Evolutionary conservation across 495 filamentous ascomycete species (phyloP), one percentile per base, ranked within the genome.

Genomic region (Jackrogersella multiformis): DNA sequence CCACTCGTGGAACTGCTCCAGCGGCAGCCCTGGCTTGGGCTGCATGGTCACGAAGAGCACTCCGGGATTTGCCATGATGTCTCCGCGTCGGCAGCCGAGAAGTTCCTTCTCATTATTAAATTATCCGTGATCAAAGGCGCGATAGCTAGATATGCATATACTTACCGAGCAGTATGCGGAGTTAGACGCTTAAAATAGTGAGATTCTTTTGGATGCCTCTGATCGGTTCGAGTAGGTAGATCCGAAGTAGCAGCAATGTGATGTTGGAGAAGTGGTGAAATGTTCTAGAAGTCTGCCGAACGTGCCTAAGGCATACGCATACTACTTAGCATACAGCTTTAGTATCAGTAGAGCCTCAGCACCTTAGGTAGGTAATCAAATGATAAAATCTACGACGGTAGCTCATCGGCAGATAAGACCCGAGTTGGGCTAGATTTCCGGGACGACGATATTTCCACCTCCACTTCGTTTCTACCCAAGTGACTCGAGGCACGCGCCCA

Each of bases 21-120:
- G 71, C n/a, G 87, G 82, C 53, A 92, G 82, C 26, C 82, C 83
- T 64, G 81, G 79, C 64, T 81, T 80, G 66, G 89, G 90, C 72
- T 91, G 86, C 90, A 92, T 92, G 21, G 89, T 92, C 72, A 92
- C 90, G 71, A 88, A 92, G 70, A 93, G 86, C 66, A 91, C 85
- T 41, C 90, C 90, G 15, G 88, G 77, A 20, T 51, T 63, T 5
- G 75, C 59, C 74, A 77, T 78, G 71, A 36, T 48, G 30, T 60
- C 6, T 48, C 36, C 36, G 21, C 20, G 30, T 23, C 30, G 30
- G 49, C n/a, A 53, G 9, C 30, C 24, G 49, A 34, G 18, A 16
- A n/a, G 18, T 10, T 13, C 18, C 12, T 23, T 18, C 12, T 35
- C 32, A n/a, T 35, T 53, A 36, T 18, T 49, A 21, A 35, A n/a